Conservation (phyloP, 139 green algal genomes). For the Chlamydomonas schloesseri region DNA sequence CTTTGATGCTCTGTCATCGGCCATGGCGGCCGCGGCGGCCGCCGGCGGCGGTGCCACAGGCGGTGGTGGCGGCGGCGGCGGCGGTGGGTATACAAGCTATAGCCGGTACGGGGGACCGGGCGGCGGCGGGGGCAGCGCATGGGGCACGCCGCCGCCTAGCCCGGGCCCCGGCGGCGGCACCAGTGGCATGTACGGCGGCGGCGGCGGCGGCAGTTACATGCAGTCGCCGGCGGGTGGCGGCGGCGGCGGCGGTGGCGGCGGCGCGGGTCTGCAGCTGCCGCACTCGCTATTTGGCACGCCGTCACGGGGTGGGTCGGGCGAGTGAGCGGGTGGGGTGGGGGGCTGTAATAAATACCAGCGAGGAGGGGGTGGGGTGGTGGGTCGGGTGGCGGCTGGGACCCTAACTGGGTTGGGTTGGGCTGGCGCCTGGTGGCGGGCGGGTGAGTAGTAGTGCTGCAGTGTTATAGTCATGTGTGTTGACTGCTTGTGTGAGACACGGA, state of each 20-base stretch:
- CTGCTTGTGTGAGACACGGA: no score
- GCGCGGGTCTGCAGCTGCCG: no score
- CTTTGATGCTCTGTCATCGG: no score
- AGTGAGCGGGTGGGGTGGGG: no score
- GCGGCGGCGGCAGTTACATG: slow-evolving; percentile 20
- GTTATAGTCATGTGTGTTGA: no score
- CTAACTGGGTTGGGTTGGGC: no score
- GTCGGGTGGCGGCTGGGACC: no score
- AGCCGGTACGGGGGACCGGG: neutral
- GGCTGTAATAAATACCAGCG: no score
- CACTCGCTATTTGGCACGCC: slow-evolving; percentile 10
- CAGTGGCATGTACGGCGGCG: neutral
- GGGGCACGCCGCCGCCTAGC: slow-evolving; percentile 23
- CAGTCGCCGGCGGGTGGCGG: neutral
- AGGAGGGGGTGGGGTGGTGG: no score
- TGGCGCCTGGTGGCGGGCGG: no score
- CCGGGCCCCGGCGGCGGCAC: neutral
- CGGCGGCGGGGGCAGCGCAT: neutral
- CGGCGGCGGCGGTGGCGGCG: neutral
- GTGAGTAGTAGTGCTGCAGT: no score
- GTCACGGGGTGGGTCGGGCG: neutral
- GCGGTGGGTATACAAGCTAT: no score
- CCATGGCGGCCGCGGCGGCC: neutral
- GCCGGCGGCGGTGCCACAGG: neutral
- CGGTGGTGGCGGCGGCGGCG: neutral